Evolutionary conservation across 2,329 filamentous ascomycete species (phyloP), one percentile per base, ranked within the genome.

Genomic region (Fusarium sacchari): DNA sequence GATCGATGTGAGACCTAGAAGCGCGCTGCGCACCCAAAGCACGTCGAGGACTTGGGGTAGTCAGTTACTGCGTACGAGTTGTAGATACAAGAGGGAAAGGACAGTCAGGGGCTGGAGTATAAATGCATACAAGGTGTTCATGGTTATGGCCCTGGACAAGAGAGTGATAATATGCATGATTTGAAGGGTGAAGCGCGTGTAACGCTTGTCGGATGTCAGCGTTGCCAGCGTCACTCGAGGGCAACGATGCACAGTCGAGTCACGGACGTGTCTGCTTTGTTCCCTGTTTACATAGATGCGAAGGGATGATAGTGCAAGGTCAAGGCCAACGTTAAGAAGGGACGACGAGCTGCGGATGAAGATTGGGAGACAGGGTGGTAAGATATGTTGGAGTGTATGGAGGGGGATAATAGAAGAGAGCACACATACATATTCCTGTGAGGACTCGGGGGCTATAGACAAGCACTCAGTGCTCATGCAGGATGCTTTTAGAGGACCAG

Each of bases 1-100:
- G 20, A n/a, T 18, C 1, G 11, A 28, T n/a, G 1, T 3, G 2
- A 17, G 24, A n/a, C 2, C 20, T 7, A 4, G 7, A n/a, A 55
- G 50, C 0, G 24, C 12, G 11, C 15, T 14, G 9, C 5, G 34
- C 11, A 55, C 6, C 15, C 7, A 53, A 17, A 55, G 20, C 24
- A 7, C 8, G 26, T 13, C 34, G 12, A 11, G 7, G 50, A 17
- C n/a, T 11, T 18, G 20, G 4, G 9, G 11, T 6, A 15, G 24
- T 13, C 15, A 20, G 17, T 32, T 44, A 9, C 39, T 44, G 39
- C 8, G 20, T 14, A 28, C 14, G 7, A 34, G 40, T 11, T 34
- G 30, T 5, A 50, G 42, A 17, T 3, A 17, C 11, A 20, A 58
- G 40, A 6, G 24, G 4, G 3, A 28, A 15, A 11, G 2, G 20